These are phyloP conservation scores for Mucor circinelloides DNA, from an alignment of 371 early-diverging fungal genomes.

Conservation along the genomic window DNA sequence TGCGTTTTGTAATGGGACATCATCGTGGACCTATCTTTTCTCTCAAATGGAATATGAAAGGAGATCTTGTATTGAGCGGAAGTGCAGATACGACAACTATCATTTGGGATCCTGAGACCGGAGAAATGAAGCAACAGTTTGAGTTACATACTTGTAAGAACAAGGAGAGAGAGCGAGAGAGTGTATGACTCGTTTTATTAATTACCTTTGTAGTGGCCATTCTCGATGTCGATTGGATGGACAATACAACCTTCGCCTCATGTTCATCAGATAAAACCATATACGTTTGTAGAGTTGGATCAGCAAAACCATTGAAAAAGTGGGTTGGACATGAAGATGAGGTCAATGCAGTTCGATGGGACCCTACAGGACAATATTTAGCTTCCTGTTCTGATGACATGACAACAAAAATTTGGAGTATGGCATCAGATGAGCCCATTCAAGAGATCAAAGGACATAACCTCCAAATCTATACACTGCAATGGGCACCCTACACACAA, in stretches of 20 bases:
- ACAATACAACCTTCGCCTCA: slow-evolving; percentile 90
- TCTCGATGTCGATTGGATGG: slow-evolving; percentile 93
- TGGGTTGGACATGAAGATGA: slow-evolving; percentile 86
- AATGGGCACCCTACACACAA: slow-evolving; percentile 58
- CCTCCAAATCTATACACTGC: slow-evolving; percentile 77
- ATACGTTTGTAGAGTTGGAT: slow-evolving; percentile 77
- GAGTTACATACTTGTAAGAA: slow-evolving; percentile 70
- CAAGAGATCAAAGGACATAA: slow-evolving; percentile 74
- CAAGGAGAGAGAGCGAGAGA: too few relatives aligned
- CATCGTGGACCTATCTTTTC: slow-evolving; percentile 87
- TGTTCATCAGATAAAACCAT: slow-evolving; percentile 85
- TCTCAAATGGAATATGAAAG: slow-evolving; percentile 85
- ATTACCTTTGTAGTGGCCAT: slow-evolving; percentile 54
- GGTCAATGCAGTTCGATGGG: slow-evolving; percentile 91
- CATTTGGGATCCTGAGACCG: slow-evolving; percentile 85
- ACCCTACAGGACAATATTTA: slow-evolving; percentile 76
- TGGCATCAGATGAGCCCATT: slow-evolving; percentile 43
- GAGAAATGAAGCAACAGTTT: slow-evolving; percentile 79
- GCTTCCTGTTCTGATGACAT: slow-evolving; percentile 94
- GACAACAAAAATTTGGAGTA: slow-evolving; percentile 72
- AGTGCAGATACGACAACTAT: slow-evolving; percentile 82
- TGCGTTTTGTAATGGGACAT: slow-evolving; percentile 67
- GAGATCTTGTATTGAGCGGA: slow-evolving; percentile 79
- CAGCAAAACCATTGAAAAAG: slow-evolving; percentile 63
- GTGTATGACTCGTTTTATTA: not conserved